These are phyloP conservation scores for Leonotis leonurus DNA, from an alignment of 257 asterid species.

Conservation along the genomic window DNA sequence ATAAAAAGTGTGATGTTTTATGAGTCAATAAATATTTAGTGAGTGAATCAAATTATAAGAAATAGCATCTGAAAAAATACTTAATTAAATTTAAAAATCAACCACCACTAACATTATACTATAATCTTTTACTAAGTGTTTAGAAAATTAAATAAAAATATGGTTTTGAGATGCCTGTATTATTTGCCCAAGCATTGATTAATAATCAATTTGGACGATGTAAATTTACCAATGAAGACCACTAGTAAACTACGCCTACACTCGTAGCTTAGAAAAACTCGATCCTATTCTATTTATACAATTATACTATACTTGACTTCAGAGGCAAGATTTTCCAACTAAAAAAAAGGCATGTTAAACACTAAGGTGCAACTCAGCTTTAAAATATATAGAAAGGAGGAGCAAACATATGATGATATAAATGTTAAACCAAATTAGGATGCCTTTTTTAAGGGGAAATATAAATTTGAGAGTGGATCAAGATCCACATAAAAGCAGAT, in stretches of 20 bases:
- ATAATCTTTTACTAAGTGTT: too few species aligned
- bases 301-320: constrained; percentile 13
- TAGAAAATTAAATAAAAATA: too few species aligned
- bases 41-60: too few species aligned
- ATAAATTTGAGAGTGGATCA: too few species aligned
- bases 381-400: not conserved
- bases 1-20: too few species aligned
- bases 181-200: not conserved
- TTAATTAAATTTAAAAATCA: too few species aligned
- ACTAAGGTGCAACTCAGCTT: not conserved
- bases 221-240: not conserved
- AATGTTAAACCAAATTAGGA: not conserved
- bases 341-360: not conserved
- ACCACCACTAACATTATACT: too few species aligned
- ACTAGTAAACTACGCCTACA: not conserved
- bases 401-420: not conserved
- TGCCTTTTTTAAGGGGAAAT: not conserved
- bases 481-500: not conserved
- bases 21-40: too few species aligned
- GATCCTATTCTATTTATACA: not conserved
- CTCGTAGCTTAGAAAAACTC: not conserved
- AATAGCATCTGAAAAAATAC: too few species aligned
- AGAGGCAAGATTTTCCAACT: not conserved
- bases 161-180: too few species aligned
- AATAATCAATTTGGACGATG: not conserved